Base-by-base conservation (phyloP, 768 basidiomycete genomes). In the Naematelia encephala region DNA sequence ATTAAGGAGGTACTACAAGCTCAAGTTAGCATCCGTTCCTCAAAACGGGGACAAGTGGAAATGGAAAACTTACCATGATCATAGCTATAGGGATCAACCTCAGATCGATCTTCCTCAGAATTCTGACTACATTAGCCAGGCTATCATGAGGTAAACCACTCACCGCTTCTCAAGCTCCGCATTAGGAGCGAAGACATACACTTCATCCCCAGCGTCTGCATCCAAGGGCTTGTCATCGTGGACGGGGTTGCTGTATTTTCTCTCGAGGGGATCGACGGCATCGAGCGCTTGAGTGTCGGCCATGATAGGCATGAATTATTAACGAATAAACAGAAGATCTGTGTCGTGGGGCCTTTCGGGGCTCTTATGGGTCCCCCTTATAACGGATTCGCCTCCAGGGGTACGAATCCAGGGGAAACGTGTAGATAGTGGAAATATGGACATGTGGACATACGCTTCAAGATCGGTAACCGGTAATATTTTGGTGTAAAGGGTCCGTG, bases 81-180 rank as follows among this genome's bases (percentile, higher is more conserved):
- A 52, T 55, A 12, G 50, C 54, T 10, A 44, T 53, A n/a, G 64
- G 64, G 13, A 68, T 56, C 30, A 69, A 23, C 12, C 60, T 39
- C n/a, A 54, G 26, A 43, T 69, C 67, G 56, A 69, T 62, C 51
- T 66, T 69, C 2, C 64, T 28, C 14, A 66, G 25, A 5, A 69
- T 19, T 30, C 51, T 56, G 16, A 21, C 39, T 29, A 25, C 44
- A n/a, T 54, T 21, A 39, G 34, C 34, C 13, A 5, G 22, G 1
- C 34, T 3, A 16, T 16, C 5, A 16, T 16, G n/a, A 39, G 21
- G 53, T 21, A 8, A 30, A 26, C 34, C 16, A 44, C 53, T 26
- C 25, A 54, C 53, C 53, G 22, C 34, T 54, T 54, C 27, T 54
- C 53, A 54, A 54, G 53, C 53, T 54, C 53, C 19, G 30, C 29